A percentile compares a stretch with the other conserved stretches of the same genome.
Conservation (phyloP, 108 stramenopile species). For the Nitzschia palea region DNA sequence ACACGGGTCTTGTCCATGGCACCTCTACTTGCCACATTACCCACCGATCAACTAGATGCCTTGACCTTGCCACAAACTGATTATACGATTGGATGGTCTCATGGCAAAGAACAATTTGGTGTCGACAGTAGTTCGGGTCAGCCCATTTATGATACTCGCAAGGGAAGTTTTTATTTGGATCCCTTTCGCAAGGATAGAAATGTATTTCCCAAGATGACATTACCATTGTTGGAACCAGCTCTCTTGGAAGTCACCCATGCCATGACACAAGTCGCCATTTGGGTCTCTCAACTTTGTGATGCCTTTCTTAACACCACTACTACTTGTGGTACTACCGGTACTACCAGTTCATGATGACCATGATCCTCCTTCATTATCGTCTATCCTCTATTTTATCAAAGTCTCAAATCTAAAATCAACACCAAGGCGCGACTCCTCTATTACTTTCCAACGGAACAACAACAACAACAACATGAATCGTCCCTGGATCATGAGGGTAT, state of each 20-base stretch:
- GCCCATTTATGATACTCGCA: conserved; percentile 62
- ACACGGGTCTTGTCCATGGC: conserved; percentile 59
- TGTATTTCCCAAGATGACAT: conserved; percentile 67
- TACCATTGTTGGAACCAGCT: conserved; percentile 76
- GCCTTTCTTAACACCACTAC: conserved; percentile 21
- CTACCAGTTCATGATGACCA: background rate
- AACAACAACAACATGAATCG: no score
- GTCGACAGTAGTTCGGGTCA: background rate
- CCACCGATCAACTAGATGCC: conserved; percentile 42
- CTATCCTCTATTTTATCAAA: conserved; percentile 8
- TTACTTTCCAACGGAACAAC: conserved; percentile 71
- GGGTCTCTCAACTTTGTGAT: conserved; percentile 63
- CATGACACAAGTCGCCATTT: conserved; percentile 70
- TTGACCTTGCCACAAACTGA: conserved; percentile 57
- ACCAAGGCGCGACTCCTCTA: conserved; percentile 92
- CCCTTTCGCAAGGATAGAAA: conserved; percentile 77
- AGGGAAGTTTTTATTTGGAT: conserved; percentile 95
- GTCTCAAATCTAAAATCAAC: background rate
- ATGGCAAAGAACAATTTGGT: conserved; percentile 91
- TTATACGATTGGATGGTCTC: conserved; percentile 91
- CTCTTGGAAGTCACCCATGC: conserved; percentile 75
- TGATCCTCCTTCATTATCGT: background rate
- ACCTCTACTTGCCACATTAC: conserved; percentile 52
- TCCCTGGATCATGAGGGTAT: no score
- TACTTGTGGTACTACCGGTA: background rate